Base-by-base conservation (phyloP, 169 alveolate species). In the Pseudocohnilembus persalinus region DNA sequence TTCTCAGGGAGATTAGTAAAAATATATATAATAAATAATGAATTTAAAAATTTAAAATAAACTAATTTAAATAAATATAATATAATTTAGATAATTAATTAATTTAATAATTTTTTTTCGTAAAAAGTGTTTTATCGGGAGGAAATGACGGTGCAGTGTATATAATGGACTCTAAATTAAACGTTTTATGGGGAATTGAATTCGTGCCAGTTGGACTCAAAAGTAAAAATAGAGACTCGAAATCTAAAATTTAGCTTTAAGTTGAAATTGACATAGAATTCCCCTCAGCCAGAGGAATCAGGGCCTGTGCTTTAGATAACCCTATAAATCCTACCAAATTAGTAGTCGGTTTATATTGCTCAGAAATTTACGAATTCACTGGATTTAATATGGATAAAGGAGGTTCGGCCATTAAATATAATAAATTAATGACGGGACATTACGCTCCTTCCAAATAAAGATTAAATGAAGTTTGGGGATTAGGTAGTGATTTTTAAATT, bases 401-500 rank as follows among this genome's bases (percentile, higher is more conserved):
- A 15, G 73, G 75, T 75, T 31, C 87, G 4, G 79, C 74, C 27
- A 77, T 30, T 63, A 75, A 84, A 29, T 80, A 76, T 35, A 90
- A 77, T 49, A 49, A 73, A 68, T 31, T 90, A 0, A 90, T 88
- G 77, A 79, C 87, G 32, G 95, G 95, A 4, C 95, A 93, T 35
- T 93, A 82, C 73, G 77, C 94, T 49, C 95, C 94, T 26, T 75
- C 83, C 35, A 31, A 88, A 1, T 74, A 88, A 34, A 90, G 90
- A 76, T 90, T 91, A 11, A 93, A 91, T 82, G 95, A 93, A 85
- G 93, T 92, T 0, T 91, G 97, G 97, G 97, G 95, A 20, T 75
- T 93, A 29, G n/a, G n/a, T n/a, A n/a, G n/a, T n/a, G n/a, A n/a
- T n/a, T n/a, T n/a, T n/a, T n/a, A n/a, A n/a, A n/a, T n/a, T n/a